These are phyloP conservation scores for Mucor racemosus DNA, from an alignment of 371 early-diverging fungal genomes.

Conservation along the genomic window DNA sequence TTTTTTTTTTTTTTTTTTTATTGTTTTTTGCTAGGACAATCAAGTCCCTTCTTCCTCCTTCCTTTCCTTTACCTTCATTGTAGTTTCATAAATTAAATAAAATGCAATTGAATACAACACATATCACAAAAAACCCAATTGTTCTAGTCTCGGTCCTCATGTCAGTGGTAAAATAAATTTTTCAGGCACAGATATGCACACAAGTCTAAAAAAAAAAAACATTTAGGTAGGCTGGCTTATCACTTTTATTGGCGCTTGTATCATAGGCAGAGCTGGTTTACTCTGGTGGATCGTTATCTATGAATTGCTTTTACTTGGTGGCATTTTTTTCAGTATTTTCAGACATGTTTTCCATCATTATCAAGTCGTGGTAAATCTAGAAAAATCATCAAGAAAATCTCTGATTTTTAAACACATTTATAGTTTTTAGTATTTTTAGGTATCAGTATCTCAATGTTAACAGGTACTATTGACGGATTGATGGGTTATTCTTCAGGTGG, in stretches of 20 bases:
- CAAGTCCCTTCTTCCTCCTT: constrained; percentile 4
- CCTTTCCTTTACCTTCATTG: constrained; percentile 3
- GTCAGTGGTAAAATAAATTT: constrained; percentile 17
- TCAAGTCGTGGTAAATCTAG: constrained; percentile 36
- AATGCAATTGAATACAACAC: constrained; percentile 20
- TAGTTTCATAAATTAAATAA: not conserved
- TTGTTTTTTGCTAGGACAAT: not conserved
- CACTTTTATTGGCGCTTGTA: constrained; percentile 44
- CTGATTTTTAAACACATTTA: constrained; percentile 13
- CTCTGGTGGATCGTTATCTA: constrained; percentile 51
- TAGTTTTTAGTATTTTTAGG: constrained; percentile 47
- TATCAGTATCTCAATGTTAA: constrained; percentile 40
- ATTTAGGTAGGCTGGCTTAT: constrained; percentile 48
- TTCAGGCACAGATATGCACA: not conserved
- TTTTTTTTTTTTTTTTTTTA: not conserved
- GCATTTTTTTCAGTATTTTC: constrained; percentile 33
- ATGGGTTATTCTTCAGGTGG: constrained; percentile 15
- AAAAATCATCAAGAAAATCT: constrained; percentile 35
- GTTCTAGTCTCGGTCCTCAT: constrained; percentile 19
- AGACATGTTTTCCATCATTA: constrained; percentile 42
- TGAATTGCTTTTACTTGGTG: constrained; percentile 37
- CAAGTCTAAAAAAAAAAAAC: not conserved
- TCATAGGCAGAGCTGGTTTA: constrained; percentile 25
- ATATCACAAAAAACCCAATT: constrained; percentile 21
- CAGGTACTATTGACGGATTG: constrained; percentile 25